Evolutionary conservation across 1,284 basidiomycete genomes (phyloP), one percentile per base, ranked within the genome.

Genomic region (Cryptococcus sp.): DNA sequence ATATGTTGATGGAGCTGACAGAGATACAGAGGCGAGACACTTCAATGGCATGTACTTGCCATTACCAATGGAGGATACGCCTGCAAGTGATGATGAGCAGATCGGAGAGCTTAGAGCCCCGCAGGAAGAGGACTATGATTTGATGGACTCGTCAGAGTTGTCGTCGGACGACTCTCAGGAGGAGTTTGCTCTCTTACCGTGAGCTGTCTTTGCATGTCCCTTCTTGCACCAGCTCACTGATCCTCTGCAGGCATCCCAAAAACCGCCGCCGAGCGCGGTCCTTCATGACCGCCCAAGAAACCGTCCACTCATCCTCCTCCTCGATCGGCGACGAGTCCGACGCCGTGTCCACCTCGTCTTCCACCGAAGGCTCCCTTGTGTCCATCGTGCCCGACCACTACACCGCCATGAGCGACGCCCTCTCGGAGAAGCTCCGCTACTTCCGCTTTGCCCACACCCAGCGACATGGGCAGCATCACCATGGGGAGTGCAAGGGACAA

Each of bases 41-140:
- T 45, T 57, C n/a, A 45, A 71, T 44, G 63, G 61, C 8, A 54
- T 70, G 3, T 74, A 70, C 55, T 53, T 72, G 4, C 73, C 73
- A 0, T 52, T 52, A 0, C 74, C 73, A 8, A 45, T 55, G 53
- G 28, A 44, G 21, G 24, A 46, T 7, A 37, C 3, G 6, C 11
- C 12, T 16, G 18, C 46, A 28, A 49, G 49, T 9, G 5, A 33
- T 23, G 11, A 28, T 20, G 43, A 45, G 18, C 13, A 3, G 21
- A 3, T 13, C 18, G 16, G 5, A 9, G 16, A 21, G 21, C 13
- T 5, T 5, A 15, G 15, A 21, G 43, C 43, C 18, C 4, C 4
- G 43, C 13, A 11, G 43, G 28, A 42, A 33, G 8, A 20, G 18
- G 53, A 53, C 35, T 24, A 42, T 39, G 59, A 56, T 28, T 5